Conservation (phyloP, 805 yeast genomes). For the Candida mattraensis region DNA sequence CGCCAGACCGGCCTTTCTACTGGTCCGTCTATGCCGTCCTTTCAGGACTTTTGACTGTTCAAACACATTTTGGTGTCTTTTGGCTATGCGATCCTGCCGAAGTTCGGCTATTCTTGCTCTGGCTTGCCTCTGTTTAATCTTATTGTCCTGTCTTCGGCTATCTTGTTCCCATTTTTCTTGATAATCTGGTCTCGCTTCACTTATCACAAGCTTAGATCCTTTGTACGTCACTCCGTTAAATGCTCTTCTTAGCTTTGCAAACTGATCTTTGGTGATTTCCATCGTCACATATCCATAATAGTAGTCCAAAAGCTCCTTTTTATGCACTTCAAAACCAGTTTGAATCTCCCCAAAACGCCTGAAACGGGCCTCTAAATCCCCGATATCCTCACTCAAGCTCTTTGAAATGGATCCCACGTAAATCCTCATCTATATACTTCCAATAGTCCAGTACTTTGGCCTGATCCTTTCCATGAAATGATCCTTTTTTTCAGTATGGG, state of each 20-base stretch:
- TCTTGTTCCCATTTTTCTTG: conserved; percentile 48
- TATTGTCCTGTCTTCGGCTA: conserved; percentile 39
- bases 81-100: conserved; percentile 43
- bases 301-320: conserved; percentile 53
- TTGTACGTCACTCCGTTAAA: conserved; percentile 74
- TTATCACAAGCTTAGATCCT: conserved; percentile 65
- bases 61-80: conserved; percentile 42
- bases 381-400: conserved; percentile 43
- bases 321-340: conserved; percentile 48
- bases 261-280: conserved; percentile 45
- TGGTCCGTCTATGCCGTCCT: conserved; percentile 63
- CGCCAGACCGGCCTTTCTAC: conserved; percentile 49
- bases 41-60: conserved; percentile 20
- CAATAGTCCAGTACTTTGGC: too few relatives aligned
- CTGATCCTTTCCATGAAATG: too few relatives aligned
- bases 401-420: conserved; percentile 71
- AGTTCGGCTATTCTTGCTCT: conserved; percentile 36
- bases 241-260: conserved; percentile 49
- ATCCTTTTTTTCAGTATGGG: too few relatives aligned
- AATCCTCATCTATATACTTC: conserved; percentile 1
- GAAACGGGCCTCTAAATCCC: conserved; percentile 55
- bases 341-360: conserved; percentile 59
- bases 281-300: conserved; percentile 70
- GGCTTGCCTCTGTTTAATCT: conserved; percentile 27
- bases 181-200: conserved; percentile 60